Conservation (phyloP, 2,329 filamentous ascomycete species). For the Albifimbria verrucaria region DNA sequence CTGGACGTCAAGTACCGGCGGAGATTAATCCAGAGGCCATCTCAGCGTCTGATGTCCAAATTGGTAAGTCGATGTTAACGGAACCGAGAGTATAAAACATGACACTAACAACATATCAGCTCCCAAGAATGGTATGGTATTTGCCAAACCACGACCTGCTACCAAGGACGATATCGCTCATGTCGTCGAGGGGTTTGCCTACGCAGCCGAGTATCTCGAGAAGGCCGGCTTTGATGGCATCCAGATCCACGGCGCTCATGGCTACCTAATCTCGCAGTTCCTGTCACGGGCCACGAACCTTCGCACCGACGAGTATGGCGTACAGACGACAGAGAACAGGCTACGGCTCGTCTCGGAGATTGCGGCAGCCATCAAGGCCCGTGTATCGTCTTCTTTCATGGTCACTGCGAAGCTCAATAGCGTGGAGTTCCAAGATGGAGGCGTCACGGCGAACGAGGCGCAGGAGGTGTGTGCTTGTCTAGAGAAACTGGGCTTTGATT, state of each 20-base stretch:
- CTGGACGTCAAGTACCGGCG: constrained; percentile 48
- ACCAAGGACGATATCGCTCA: constrained; percentile 51
- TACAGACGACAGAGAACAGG: constrained; percentile 38
- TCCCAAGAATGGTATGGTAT: constrained; percentile 13
- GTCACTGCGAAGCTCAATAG: constrained; percentile 55
- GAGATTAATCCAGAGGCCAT: constrained; percentile 30
- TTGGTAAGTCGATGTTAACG: constrained; percentile 11
- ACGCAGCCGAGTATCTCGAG: constrained; percentile 56
- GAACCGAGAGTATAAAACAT: constrained; percentile 9
- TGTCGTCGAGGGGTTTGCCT: constrained; percentile 55
- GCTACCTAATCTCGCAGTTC: constrained; percentile 52
- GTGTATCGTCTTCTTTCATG: constrained; percentile 32
- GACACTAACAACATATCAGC: not conserved
- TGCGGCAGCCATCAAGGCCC: constrained; percentile 26
- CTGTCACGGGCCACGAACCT: constrained; percentile 45
- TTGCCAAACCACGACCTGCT: constrained; percentile 46
- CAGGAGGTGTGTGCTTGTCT: constrained; percentile 42
- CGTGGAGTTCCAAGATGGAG: constrained; percentile 52
- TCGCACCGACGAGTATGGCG: constrained; percentile 49
- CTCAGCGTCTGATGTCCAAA: constrained; percentile 32
- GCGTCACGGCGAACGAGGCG: constrained; percentile 49
- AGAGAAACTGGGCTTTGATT: constrained; percentile 48
- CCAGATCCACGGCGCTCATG: constrained; percentile 46
- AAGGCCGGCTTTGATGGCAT: constrained; percentile 56
- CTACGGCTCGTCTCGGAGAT: constrained; percentile 42